phyloP scores from a whole-genome alignment of 306 rosid species.

The Sphenostylis stenocarpa region DNA sequence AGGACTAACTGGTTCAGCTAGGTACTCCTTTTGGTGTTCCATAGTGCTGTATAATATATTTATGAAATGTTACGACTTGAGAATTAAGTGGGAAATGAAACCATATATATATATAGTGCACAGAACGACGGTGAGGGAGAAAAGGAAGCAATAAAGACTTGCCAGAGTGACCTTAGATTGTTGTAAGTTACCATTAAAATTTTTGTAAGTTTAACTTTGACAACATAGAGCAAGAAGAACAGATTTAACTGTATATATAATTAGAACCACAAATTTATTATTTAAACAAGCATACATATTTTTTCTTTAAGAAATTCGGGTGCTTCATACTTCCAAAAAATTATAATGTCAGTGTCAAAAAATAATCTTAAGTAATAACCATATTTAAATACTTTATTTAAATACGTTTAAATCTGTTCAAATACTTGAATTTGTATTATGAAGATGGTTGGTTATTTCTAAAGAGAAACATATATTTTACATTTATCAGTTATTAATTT shows the following conservation, averaged over 20 bases:
- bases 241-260: conserved; percentile 19
- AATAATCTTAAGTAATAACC: not conserved
- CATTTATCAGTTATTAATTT: no score
- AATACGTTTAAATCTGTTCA: no score
- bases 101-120: conserved; percentile 24
- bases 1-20: conserved; percentile 60
- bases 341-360: not conserved
- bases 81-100: not conserved
- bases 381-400: no score
- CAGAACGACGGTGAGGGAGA: conserved; percentile 1
- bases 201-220: not conserved
- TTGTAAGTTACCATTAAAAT: not conserved
- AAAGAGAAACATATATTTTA: no score
- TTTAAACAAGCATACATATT: not conserved
- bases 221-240: not conserved
- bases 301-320: not conserved
- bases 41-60: not conserved
- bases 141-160: not conserved
- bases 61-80: not conserved
- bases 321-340: not conserved
- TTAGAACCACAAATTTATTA: not conserved
- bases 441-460: no score
- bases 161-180: not conserved
- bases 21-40: conserved; percentile 22
- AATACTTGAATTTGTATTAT: no score